A percentile compares a stretch with the other conserved stretches of the same genome.
Conservation (phyloP, 2,329 filamentous ascomycete genomes). For the Endoconidiophora laricicola region DNA sequence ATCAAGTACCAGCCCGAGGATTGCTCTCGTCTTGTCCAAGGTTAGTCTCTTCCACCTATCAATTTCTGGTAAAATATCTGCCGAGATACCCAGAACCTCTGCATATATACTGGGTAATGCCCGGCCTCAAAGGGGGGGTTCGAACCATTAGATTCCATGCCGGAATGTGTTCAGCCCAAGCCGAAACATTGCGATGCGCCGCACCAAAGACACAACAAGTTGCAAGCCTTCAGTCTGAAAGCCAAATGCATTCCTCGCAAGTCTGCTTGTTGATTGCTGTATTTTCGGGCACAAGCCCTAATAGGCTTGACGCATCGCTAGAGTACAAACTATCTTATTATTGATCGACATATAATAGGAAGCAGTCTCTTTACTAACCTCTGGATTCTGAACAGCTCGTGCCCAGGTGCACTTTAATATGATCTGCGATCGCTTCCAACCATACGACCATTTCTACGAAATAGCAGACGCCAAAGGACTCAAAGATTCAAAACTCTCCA, state of each 20-base stretch:
- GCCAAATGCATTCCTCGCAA: too few species aligned
- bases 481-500: slow-evolving; percentile 72
- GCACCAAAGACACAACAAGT: too few species aligned
- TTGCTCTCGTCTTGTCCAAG: slow-evolving; percentile 82
- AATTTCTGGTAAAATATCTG: not conserved
- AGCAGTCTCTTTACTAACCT: not conserved
- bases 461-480: slow-evolving; percentile 62
- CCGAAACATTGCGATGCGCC: not conserved
- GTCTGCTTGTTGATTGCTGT: too few species aligned
- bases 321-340: not conserved
- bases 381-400: slow-evolving; percentile 42
- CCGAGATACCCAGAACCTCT: not conserved
- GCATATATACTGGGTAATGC: not conserved
- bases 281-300: too few species aligned
- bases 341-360: too few species aligned
- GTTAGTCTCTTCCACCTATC: slow-evolving; percentile 33
- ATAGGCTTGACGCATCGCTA: too few species aligned
- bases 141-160: not conserved
- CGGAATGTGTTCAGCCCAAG: not conserved
- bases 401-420: slow-evolving; percentile 58
- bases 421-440: slow-evolving; percentile 56
- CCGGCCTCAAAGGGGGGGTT: not conserved
- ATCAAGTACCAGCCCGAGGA: slow-evolving; percentile 86
- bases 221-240: too few species aligned
- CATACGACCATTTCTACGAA: slow-evolving; percentile 71